phyloP scores from a whole-genome alignment of 805 yeast species.

The Zygotorulaspora florentina region DNA sequence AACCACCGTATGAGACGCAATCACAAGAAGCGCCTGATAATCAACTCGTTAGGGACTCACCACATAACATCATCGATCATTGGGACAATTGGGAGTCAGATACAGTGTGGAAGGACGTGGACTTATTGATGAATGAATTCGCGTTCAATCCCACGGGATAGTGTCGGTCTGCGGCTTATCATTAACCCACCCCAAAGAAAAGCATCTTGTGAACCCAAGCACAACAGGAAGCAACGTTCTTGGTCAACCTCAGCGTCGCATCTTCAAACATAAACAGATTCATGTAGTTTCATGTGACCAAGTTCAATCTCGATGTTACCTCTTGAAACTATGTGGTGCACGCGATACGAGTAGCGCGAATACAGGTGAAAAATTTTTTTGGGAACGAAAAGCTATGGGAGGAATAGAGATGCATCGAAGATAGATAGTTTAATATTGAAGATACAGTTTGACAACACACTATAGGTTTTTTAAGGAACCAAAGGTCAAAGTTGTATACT shows the following conservation, averaged over 20 bases:
- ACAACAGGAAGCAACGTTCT: too few species aligned
- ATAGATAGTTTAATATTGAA: neutral
- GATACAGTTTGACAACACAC: neutral
- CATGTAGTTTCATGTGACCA: neutral
- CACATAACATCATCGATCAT: slow-evolving; percentile 32
- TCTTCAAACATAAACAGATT: too few species aligned
- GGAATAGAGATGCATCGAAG: slow-evolving; percentile 1
- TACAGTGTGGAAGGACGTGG: slow-evolving; percentile 68
- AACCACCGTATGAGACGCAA: slow-evolving; percentile 9
- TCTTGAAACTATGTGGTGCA: neutral
- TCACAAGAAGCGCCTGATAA: slow-evolving; percentile 9
- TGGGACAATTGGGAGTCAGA: slow-evolving; percentile 44
- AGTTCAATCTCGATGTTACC: neutral
- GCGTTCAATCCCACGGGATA: slow-evolving; percentile 66
- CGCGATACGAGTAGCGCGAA: neutral
- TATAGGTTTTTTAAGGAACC: neutral
- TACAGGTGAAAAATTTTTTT: slow-evolving; percentile 1
- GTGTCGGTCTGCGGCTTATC: neutral
- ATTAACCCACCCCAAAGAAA: too few species aligned
- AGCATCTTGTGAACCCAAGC: too few species aligned
- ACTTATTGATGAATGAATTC: slow-evolving; percentile 84
- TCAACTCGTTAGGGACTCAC: slow-evolving; percentile 25
- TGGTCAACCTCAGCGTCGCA: too few species aligned
- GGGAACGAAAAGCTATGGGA: neutral
- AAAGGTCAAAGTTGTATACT: neutral